Evolutionary conservation across 2,329 filamentous ascomycete genomes (phyloP).

Genomic region (Erysiphe neolycopersici): DNA sequence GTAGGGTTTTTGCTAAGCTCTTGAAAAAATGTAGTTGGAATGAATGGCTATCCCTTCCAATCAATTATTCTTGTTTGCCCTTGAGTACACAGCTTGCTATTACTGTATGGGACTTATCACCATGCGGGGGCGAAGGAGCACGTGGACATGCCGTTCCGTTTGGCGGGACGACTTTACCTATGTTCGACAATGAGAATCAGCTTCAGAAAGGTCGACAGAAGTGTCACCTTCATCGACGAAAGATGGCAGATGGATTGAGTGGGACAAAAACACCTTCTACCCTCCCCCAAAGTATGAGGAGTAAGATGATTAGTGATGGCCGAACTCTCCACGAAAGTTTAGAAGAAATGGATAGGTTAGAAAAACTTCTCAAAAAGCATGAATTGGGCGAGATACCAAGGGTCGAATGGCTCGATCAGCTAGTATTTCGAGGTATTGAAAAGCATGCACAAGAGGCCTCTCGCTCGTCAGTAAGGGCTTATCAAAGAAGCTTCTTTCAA

Average conservation of each 20-base stretch:
- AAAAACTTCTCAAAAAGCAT: slow-evolving; percentile 83
- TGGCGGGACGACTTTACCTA: slow-evolving; percentile 66
- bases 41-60: slow-evolving; percentile 78
- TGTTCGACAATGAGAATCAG: slow-evolving; percentile 88
- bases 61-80: slow-evolving; percentile 61
- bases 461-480: slow-evolving; percentile 32
- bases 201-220: slow-evolving; percentile 80
- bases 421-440: slow-evolving; percentile 78
- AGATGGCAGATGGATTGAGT: slow-evolving; percentile 61
- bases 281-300: slow-evolving; percentile 24
- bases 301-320: slow-evolving; percentile 18
- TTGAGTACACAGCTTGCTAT: slow-evolving; percentile 65
- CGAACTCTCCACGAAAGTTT: slow-evolving; percentile 30
- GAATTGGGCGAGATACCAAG: slow-evolving; percentile 91
- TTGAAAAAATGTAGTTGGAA: slow-evolving; percentile 45
- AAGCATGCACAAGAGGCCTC: slow-evolving; percentile 42
- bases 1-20: slow-evolving; percentile 1
- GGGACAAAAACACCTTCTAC: slow-evolving; percentile 53
- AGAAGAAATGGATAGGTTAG: slow-evolving; percentile 73
- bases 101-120: slow-evolving; percentile 84
- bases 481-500: slow-evolving; percentile 19
- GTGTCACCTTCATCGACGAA: slow-evolving; percentile 59
- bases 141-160: slow-evolving; percentile 68
- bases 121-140: slow-evolving; percentile 41
- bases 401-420: slow-evolving; percentile 83